Evolutionary conservation across 257 asterid genomes (phyloP).

Genomic region (Marsdenia floribunda): DNA sequence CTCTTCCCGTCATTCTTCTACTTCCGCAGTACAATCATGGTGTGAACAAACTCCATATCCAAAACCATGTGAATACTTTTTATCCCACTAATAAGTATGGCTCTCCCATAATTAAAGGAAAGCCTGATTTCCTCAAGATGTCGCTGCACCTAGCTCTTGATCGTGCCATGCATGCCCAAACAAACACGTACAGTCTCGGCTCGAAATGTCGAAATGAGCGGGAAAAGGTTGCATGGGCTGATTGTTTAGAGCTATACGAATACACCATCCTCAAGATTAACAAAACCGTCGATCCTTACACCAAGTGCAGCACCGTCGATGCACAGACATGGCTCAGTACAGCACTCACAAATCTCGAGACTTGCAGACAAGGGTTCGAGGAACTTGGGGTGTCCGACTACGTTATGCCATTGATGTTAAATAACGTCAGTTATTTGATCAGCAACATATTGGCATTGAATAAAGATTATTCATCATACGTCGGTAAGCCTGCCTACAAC

Average conservation of each 20-base stretch:
- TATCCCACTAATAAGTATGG: constrained; percentile 31
- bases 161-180: constrained; percentile 44
- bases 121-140: constrained; percentile 52
- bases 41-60: constrained; percentile 80
- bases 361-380: constrained; percentile 54
- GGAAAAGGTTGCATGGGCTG: constrained; percentile 82
- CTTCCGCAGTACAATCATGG: constrained; percentile 42
- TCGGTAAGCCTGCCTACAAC: constrained; percentile 13
- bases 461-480: constrained; percentile 19
- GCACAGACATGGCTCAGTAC: constrained; percentile 82
- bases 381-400: constrained; percentile 50
- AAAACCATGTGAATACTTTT: constrained; percentile 52
- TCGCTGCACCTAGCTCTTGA: constrained; percentile 59
- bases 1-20: constrained; percentile 14
- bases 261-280: constrained; percentile 36
- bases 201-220: constrained; percentile 39
- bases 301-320: constrained; percentile 35
- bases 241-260: constrained; percentile 67
- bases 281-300: constrained; percentile 41
- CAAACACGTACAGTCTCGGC: constrained; percentile 37
- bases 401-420: constrained; percentile 37
- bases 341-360: constrained; percentile 63
- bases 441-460: constrained; percentile 57
- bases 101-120: constrained; percentile 29
- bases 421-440: constrained; percentile 49